Conservation (phyloP, 129 eudicot species). For the Saposhnikovia divaricata region DNA sequence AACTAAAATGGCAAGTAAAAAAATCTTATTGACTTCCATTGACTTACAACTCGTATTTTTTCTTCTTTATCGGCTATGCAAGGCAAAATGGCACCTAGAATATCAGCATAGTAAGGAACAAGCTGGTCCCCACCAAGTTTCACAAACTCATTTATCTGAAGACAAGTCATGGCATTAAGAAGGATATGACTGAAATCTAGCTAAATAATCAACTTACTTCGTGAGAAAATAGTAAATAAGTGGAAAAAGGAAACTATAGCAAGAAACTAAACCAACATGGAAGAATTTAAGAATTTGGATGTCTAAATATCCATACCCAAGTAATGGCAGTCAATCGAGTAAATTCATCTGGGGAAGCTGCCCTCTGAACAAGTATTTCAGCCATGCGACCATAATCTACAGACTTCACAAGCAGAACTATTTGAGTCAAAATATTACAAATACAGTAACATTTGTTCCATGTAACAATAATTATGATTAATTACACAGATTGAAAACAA, state of each 20-base stretch:
- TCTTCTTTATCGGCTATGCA: constrained; percentile 98
- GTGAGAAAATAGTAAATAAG: neutral
- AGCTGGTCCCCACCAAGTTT: constrained; percentile 97
- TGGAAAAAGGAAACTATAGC: neutral
- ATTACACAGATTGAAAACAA: neutral
- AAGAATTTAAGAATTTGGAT: neutral
- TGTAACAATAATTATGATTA: neutral
- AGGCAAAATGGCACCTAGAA: constrained; percentile 93
- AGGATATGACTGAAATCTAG: neutral
- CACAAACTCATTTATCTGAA: constrained; percentile 94
- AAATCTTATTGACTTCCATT: neutral
- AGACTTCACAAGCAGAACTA: constrained; percentile 75
- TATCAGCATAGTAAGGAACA: constrained; percentile 95
- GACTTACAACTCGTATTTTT: constrained; percentile 83
- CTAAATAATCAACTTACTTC: neutral
- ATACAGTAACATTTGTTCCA: constrained; percentile 26
- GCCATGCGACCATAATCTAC: constrained; percentile 99
- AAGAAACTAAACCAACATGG: constrained; percentile 1
- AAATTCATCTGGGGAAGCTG: constrained; percentile 84
- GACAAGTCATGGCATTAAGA: constrained; percentile 3
- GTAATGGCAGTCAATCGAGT: constrained; percentile 95
- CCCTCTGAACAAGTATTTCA: constrained; percentile 94
- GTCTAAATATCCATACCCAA: constrained; percentile 50
- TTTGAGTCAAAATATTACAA: constrained; percentile 41
- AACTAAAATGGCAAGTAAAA: neutral